Conservation (phyloP, 1,284 basidiomycete species). For the Sporisorium exsertum region DNA sequence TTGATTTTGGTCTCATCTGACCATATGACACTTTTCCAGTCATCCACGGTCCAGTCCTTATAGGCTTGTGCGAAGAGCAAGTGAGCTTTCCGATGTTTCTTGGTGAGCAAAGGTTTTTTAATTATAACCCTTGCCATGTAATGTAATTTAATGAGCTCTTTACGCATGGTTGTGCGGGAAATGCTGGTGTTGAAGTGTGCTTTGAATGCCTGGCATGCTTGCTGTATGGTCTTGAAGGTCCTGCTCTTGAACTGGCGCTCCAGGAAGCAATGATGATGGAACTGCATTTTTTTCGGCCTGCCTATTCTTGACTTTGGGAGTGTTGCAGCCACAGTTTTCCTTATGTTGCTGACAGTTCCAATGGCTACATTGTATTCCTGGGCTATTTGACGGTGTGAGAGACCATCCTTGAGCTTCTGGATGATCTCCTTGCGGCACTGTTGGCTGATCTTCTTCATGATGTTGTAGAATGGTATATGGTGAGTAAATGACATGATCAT, state of each 20-base stretch:
- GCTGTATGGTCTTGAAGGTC: constrained; percentile 3
- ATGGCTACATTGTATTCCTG: background rate
- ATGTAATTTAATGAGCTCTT: background rate
- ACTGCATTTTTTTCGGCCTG: background rate
- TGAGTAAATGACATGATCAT: background rate
- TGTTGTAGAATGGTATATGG: background rate
- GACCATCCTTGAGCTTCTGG: constrained; percentile 5
- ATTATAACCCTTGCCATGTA: background rate
- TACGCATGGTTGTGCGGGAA: background rate
- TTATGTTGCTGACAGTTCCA: background rate
- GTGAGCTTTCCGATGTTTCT: constrained; percentile 2
- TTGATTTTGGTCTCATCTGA: constrained; percentile 30
- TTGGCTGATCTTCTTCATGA: constrained; percentile 10
- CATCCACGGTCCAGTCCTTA: constrained; percentile 23
- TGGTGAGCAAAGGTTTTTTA: background rate
- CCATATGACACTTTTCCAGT: constrained; percentile 27
- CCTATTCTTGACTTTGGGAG: constrained; percentile 6
- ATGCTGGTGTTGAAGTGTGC: background rate
- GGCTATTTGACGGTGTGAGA: constrained; percentile 11
- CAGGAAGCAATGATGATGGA: constrained; percentile 12
- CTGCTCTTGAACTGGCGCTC: constrained; percentile 7
- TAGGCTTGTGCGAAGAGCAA: constrained; percentile 12
- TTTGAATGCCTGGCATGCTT: constrained; percentile 5
- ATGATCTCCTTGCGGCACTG: constrained; percentile 6
- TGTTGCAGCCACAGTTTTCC: background rate